These are phyloP conservation scores for Leccinum subtestaceum DNA, from an alignment of 768 basidiomycete genomes.

Conservation along the genomic window DNA sequence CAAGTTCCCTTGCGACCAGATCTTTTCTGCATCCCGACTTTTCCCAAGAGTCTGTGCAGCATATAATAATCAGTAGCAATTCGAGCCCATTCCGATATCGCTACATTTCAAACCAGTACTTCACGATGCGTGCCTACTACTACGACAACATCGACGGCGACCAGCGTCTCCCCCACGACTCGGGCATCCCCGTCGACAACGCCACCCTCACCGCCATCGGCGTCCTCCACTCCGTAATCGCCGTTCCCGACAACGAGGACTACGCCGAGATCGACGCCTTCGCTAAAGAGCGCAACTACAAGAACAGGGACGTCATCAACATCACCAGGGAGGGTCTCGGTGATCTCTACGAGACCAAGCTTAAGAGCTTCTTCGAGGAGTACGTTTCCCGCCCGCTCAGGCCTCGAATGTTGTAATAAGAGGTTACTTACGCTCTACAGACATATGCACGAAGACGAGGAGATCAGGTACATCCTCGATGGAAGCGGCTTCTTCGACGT, in stretches of 20 bases:
- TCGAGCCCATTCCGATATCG: too few species aligned
- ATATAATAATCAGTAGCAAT: too few species aligned
- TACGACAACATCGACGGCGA: slow-evolving; percentile 73
- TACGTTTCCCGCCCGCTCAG: slow-evolving; percentile 33
- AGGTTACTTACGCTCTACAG: slow-evolving; percentile 33
- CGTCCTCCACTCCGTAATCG: slow-evolving; percentile 59
- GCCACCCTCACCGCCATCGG: slow-evolving; percentile 54
- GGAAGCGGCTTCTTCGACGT: slow-evolving; percentile 95
- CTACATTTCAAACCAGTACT: too few species aligned
- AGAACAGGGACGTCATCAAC: slow-evolving; percentile 79
- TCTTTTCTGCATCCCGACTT: too few species aligned
- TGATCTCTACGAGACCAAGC: slow-evolving; percentile 76
- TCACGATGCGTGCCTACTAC: slow-evolving; percentile 71
- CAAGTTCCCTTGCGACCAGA: too few species aligned
- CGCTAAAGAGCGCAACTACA: slow-evolving; percentile 70
- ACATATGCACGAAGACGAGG: slow-evolving; percentile 95
- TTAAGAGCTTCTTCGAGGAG: slow-evolving; percentile 85
- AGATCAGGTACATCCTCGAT: slow-evolving; percentile 83
- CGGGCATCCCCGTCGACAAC: slow-evolving; percentile 49
- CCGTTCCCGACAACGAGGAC: neutral
- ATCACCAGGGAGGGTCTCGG: slow-evolving; percentile 79
- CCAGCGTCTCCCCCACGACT: slow-evolving; percentile 80
- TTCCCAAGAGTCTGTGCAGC: too few species aligned
- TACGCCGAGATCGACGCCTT: slow-evolving; percentile 59
- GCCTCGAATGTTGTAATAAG: too few species aligned